Evolutionary conservation across 441 rosid genomes (phyloP).

Genomic region (Francoa sonchifolia): DNA sequence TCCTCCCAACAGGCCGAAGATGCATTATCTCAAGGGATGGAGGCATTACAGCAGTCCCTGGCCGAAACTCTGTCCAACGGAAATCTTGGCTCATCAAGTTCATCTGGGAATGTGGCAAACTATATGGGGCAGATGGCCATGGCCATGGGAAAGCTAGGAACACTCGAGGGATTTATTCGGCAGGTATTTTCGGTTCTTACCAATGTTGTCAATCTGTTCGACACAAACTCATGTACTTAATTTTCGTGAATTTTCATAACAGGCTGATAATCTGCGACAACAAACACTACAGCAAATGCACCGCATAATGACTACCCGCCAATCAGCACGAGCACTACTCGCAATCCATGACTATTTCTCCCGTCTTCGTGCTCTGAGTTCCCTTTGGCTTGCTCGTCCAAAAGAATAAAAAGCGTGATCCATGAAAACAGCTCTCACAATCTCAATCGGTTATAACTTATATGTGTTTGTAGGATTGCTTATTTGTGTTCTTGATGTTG

Average conservation of each 20-base stretch:
- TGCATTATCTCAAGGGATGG: constrained; percentile 97
- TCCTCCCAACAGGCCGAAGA: constrained; percentile 98
- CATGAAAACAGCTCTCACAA: too few species aligned
- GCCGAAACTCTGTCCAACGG: constrained; percentile 84
- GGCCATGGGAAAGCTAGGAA: constrained; percentile 99
- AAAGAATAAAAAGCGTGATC: too few species aligned
- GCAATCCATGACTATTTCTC: constrained; percentile 80
- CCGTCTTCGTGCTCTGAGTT: constrained; percentile 89
- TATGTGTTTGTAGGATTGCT: too few species aligned
- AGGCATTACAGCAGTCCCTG: constrained; percentile 81
- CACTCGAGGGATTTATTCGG: constrained; percentile 83
- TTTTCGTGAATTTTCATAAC: constrained; percentile 3
- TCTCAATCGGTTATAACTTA: too few species aligned
- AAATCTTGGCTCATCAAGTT: constrained; percentile 67
- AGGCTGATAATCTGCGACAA: constrained; percentile 93
- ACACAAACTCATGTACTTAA: background rate
- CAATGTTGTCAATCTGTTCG: background rate
- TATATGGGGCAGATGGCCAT: constrained; percentile 99
- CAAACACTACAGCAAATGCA: constrained; percentile 86
- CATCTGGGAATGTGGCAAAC: constrained; percentile 86
- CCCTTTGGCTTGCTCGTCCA: constrained; percentile 94
- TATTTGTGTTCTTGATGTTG: too few species aligned
- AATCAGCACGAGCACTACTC: constrained; percentile 84
- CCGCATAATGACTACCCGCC: constrained; percentile 70
- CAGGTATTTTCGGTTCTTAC: constrained; percentile 40